Conservation (phyloP, 225 moss, liverwort and hornwort genomes). For the Neckera pumila region DNA sequence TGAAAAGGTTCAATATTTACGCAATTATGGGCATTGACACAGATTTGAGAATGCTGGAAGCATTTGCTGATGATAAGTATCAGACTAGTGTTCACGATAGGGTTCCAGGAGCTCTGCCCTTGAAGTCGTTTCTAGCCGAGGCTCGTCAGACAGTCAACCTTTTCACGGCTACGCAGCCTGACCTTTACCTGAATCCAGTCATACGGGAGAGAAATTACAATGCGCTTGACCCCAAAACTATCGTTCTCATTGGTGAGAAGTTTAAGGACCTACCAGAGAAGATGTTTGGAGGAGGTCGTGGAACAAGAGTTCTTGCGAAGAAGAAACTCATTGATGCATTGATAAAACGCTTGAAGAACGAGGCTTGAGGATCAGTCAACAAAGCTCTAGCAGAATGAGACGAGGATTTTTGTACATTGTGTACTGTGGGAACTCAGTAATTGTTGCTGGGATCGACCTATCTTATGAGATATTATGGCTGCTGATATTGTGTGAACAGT, state of each 20-base stretch:
- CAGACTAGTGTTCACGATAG: constrained; percentile 69
- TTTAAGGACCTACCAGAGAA: constrained; percentile 74
- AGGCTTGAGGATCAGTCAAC: constrained; percentile 18
- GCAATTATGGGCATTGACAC: constrained; percentile 88
- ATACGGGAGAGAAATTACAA: constrained; percentile 81
- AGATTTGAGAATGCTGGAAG: constrained; percentile 79
- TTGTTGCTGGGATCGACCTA: constrained; percentile 2
- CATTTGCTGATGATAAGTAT: constrained; percentile 82
- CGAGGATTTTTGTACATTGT: constrained; percentile 29
- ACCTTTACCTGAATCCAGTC: constrained; percentile 76
- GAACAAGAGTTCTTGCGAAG: constrained; percentile 58
- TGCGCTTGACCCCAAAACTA: constrained; percentile 61
- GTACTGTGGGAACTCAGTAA: constrained; percentile 21
- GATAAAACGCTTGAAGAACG: constrained; percentile 71
- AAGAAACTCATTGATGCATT: constrained; percentile 72
- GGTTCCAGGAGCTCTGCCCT: constrained; percentile 40
- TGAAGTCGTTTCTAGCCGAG: constrained; percentile 67
- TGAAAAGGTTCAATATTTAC: constrained; percentile 75
- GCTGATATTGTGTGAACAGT: neutral
- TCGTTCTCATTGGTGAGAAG: constrained; percentile 72
- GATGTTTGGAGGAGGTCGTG: constrained; percentile 49
- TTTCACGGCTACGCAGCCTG: constrained; percentile 61
- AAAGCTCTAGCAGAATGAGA: neutral
- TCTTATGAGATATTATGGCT: neutral
- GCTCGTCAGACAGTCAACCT: constrained; percentile 88